Evolutionary conservation across 1,284 basidiomycete genomes (phyloP), one percentile per base, ranked within the genome.

Genomic region (Blastosporella zonata): DNA sequence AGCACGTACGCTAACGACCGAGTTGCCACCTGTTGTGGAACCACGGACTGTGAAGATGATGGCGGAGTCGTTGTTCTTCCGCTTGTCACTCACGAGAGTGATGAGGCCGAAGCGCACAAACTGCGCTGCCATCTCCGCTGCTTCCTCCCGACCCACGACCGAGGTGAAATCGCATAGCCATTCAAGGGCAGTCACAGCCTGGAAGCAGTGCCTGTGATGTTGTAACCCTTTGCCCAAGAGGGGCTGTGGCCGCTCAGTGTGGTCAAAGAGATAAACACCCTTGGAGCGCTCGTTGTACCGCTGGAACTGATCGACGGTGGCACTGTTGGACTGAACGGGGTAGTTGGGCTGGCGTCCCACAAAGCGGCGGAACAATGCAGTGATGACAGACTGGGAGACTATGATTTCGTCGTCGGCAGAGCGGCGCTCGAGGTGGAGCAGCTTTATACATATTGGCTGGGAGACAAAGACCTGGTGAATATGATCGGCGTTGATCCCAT

Each of bases 91-190:
- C 53, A 96, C 90, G 29, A 98, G 74, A 9, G 75, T 70, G 67
- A 99, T 90, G 57, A 96, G 82, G 31, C 93, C 93, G 62, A 97
- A 96, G 35, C 97, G 85, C 39, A 98, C 94, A 62, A 99, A 98
- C 63, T 99, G 97, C 1, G 94, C 97, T 3, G 91, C 85, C 77
- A 98, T 88, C 73, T 99, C 97, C 18, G 93, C 93, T 0, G 94
- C 96, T 68, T 99, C 97, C 64, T 99, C 97, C 46, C 92, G 76
- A 18, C 94, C 95, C 42, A 95, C 93, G 37, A 96, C 91, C 0
- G 96, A 97, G 0, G 96, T 95, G 59, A 94, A 98, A 68, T 99
- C 95, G 65, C 93, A 90, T 45, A 99, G 82, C 97, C 97, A 99
- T 67, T 97, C 93, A 49, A 98, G 77, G 0, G 91, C 94, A 31